A percentile compares a stretch with the other conserved stretches of the same genome.
These are phyloP conservation scores for Aspergillus udagawae DNA, from an alignment of 2,329 filamentous ascomycete genomes.

Conservation along the genomic window DNA sequence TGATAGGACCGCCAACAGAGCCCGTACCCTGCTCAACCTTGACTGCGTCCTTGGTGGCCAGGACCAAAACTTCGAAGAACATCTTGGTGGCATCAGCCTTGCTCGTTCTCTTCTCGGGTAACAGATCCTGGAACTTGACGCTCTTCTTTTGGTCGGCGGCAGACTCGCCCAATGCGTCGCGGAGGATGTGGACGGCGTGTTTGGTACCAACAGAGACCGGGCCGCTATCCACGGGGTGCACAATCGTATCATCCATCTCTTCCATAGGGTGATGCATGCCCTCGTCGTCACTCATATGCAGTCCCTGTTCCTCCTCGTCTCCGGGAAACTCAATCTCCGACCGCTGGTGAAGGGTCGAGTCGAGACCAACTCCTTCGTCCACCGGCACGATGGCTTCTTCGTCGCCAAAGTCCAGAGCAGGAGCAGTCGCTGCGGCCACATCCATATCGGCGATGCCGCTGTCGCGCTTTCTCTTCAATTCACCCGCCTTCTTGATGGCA, in stretches of 20 bases:
- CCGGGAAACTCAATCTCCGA: conserved; percentile 65
- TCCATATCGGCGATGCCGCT: conserved; percentile 79
- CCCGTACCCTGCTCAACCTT: conserved; percentile 83
- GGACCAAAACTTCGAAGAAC: conserved; percentile 96
- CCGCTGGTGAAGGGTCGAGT: conserved; percentile 44
- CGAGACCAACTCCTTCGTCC: conserved; percentile 51
- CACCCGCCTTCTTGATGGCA: conserved; percentile 68
- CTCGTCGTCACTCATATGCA: conserved; percentile 47
- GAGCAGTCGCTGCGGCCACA: conserved; percentile 64
- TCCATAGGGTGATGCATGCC: conserved; percentile 47
- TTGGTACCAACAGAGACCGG: conserved; percentile 88
- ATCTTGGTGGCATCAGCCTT: conserved; percentile 96
- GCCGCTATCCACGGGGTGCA: conserved; percentile 78
- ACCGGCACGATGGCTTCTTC: conserved; percentile 55
- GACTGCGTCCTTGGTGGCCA: conserved; percentile 96
- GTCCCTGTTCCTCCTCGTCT: conserved; percentile 47
- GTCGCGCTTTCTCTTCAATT: conserved; percentile 91
- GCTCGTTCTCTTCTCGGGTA: conserved; percentile 75
- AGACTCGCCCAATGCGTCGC: conserved; percentile 71
- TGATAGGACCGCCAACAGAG: conserved; percentile 71
- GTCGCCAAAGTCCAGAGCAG: conserved; percentile 56
- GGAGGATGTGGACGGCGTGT: conserved; percentile 90
- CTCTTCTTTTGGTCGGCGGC: conserved; percentile 70
- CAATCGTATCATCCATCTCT: conserved; percentile 74
- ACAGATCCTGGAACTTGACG: conserved; percentile 85